phyloP scores from a whole-genome alignment of 2,329 filamentous ascomycete species.

The Penicillium frequentans region DNA sequence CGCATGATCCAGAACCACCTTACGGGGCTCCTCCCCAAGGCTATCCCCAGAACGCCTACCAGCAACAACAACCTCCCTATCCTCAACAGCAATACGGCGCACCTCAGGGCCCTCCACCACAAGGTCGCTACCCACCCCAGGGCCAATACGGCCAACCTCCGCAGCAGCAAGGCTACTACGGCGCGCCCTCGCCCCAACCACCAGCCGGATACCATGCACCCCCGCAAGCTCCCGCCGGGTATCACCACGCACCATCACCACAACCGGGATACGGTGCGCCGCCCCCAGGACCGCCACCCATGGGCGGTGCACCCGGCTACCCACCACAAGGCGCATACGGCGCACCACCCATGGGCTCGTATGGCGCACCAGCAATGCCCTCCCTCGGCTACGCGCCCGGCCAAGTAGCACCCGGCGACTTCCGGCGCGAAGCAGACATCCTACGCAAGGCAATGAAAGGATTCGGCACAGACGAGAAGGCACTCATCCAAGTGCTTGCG shows the following conservation, averaged over 20 bases:
- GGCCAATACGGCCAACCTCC: constrained; percentile 40
- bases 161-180: constrained; percentile 34
- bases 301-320: constrained; percentile 42
- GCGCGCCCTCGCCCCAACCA: constrained; percentile 33
- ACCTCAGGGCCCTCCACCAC: constrained; percentile 27
- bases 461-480: constrained; percentile 82
- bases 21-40: constrained; percentile 24
- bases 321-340: constrained; percentile 27
- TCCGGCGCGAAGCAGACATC: constrained; percentile 65
- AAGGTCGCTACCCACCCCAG: constrained; percentile 27
- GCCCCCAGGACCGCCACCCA: constrained; percentile 31
- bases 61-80: constrained; percentile 25
- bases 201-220: constrained; percentile 11
- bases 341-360: constrained; percentile 11
- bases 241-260: constrained; percentile 12
- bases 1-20: not conserved
- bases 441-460: constrained; percentile 88
- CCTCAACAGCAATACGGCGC: constrained; percentile 41
- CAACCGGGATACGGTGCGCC: constrained; percentile 37
- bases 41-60: constrained; percentile 3
- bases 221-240: constrained; percentile 16
- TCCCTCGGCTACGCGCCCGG: constrained; percentile 73
- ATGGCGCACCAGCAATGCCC: constrained; percentile 55
- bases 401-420: constrained; percentile 67
- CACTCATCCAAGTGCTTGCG: constrained; percentile 68